Percentiles rank a stretch among this genome's conserved stretches.
phyloP scores from a whole-genome alignment of 306 rosid genomes.

The Rosa rugosa region DNA sequence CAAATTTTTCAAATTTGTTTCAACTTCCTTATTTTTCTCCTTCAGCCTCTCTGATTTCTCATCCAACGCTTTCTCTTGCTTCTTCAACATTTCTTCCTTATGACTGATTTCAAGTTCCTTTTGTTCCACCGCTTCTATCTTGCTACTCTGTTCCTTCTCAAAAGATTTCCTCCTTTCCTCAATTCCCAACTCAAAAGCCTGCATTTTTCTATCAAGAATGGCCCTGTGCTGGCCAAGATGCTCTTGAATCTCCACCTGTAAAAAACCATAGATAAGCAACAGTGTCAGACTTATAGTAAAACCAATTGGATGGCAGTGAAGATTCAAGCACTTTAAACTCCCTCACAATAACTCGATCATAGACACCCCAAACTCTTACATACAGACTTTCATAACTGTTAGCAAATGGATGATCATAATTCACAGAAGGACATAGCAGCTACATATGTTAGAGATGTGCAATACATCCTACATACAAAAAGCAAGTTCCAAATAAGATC shows the following conservation, averaged over 20 bases:
- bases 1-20: slow-evolving; percentile 42
- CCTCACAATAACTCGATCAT: background rate
- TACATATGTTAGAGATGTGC: background rate
- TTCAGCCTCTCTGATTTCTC: slow-evolving; percentile 75
- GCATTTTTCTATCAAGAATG: slow-evolving; percentile 44
- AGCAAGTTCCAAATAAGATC: background rate
- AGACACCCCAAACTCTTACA: background rate
- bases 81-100: slow-evolving; percentile 61
- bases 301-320: slow-evolving; percentile 16
- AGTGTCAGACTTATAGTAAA: slow-evolving; percentile 25
- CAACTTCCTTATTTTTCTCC: slow-evolving; percentile 72
- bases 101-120: slow-evolving; percentile 72
- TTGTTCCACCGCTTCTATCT: slow-evolving; percentile 45
- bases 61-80: slow-evolving; percentile 61
- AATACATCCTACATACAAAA: background rate
- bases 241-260: slow-evolving; percentile 70
- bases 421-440: background rate
- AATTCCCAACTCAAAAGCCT: slow-evolving; percentile 66
- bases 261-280: slow-evolving; percentile 13
- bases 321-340: background rate
- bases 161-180: slow-evolving; percentile 51
- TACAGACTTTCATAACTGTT: background rate
- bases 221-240: slow-evolving; percentile 59
- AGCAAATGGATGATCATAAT: background rate
- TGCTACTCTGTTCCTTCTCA: slow-evolving; percentile 49